Evolutionary conservation across 139 green algal genomes (phyloP).

Genomic region (Zygnema circumcarinatum): DNA sequence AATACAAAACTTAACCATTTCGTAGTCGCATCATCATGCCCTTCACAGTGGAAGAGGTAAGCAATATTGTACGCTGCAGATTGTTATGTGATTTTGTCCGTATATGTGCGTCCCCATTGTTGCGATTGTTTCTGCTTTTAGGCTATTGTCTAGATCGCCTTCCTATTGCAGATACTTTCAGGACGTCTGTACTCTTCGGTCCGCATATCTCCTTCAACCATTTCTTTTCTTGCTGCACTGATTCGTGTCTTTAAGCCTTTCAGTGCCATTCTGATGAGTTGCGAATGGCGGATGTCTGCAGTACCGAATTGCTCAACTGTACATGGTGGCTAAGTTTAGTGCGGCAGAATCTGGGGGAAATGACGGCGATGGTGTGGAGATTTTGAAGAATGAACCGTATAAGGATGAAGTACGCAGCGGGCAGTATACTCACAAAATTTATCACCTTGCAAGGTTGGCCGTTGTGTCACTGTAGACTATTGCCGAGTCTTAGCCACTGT

Average conservation of each 20-base stretch:
- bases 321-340: constrained; percentile 61
- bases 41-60: constrained; percentile 25
- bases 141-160: too few species aligned
- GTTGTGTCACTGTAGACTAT: not conserved
- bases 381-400: constrained; percentile 55
- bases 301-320: constrained; percentile 60
- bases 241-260: not conserved
- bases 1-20: not conserved
- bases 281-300: constrained; percentile 21
- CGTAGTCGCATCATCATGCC: constrained; percentile 28
- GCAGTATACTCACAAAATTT: constrained; percentile 64
- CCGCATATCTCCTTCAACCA: not conserved
- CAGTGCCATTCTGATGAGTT: not conserved
- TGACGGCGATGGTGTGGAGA: constrained; percentile 57
- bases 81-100: too few species aligned
- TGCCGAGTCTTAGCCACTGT: too few species aligned
- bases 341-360: constrained; percentile 21
- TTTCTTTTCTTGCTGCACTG: not conserved
- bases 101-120: too few species aligned
- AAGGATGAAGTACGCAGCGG: constrained; percentile 42
- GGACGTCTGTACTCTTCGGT: not conserved
- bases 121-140: too few species aligned
- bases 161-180: too few species aligned
- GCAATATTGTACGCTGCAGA: not conserved
- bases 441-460: constrained; percentile 56